Evolutionary conservation across 495 filamentous ascomycete genomes (phyloP), one percentile per base, ranked within the genome.

Genomic region (Penicillium chermesinum): DNA sequence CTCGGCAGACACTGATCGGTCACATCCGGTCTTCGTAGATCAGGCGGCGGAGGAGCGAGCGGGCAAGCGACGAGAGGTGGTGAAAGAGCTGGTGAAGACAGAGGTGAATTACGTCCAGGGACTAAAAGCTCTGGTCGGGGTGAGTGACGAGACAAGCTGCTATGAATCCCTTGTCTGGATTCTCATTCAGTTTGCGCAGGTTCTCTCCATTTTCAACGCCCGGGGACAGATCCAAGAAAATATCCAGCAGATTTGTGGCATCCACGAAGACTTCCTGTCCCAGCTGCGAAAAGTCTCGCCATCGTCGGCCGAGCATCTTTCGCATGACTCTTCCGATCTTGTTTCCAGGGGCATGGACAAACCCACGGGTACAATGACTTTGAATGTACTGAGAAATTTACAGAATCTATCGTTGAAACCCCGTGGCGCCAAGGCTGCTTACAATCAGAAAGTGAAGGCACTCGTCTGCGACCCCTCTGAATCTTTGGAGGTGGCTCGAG

Each of bases 41-140:
- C 78, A 85, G 46, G 83, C 73, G n/a, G 84, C 85, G 18, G 78
- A 78, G 36, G 77, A 79, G 43, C 76, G 93, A 17, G 76, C 89
- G 10, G 57, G 85, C 34, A 85, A 89, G 54, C 78, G 93, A 42
- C 82, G 87, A 8, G 80, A 80, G 46, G 82, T 91, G 15, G 61
- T 97, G 34, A 86, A 88, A 53, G 93, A 98, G 63, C 69, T 98
- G 15, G 76, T 96, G 43, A 76, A 65, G 36, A 91, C 89, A 0
- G 93, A 97, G 65, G 85, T 91, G 58, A 83, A 87, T 54, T 97
- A 97, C 67, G 79, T 96, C 46, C 81, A 80, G 14, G 91, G 95
- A 51, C 64, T 97, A 43, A 88, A 87, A 56, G 86, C 91, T 41
- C 72, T 98, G 47, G 81, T 85, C 55, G 88, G 91, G 61, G 93